Evolutionary conservation across 805 yeast species (phyloP), one percentile per base, ranked within the genome.

Genomic region (Candida ipomoeae): DNA sequence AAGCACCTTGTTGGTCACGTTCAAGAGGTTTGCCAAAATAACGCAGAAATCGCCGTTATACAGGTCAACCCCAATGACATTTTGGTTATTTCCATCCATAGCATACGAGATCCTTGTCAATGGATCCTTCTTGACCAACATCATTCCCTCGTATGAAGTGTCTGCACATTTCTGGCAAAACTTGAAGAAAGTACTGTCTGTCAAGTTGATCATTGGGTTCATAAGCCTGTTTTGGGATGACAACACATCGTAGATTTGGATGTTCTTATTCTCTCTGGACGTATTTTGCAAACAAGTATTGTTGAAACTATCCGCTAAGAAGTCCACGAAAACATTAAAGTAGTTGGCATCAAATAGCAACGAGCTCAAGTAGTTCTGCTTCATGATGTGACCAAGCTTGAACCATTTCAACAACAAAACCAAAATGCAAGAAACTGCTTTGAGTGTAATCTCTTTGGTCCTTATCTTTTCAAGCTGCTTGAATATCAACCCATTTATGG

Each of bases 261-360:
- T 45, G 29, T 56, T 51, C 50, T 56, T 56, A 15, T 54, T 52
- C 48, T 55, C 51, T 29, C 50, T 29, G 40, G 49, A 45, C 46
- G 46, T 48, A 18, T 56, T 58, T 50, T 71, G 74, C 21, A 71
- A 53, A 48, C 70, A 69, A 5, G 59, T 43, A 48, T 72, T 73
- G 52, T 70, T 66, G 50, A 73, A 70, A 40, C 72, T 63, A 46
- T 61, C 55, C n/a, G 64, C 60, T 46, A 73, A 55, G 50, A 62
- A 69, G 33, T 70, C 73, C 32, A 71, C 60, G 13, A 64, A 54
- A 0, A 64, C 56, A 8, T 60, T 56, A 44, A 77, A 76, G 52
- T 68, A 85, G 51, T 83, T 82, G 29, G 85, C 79, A 63, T 94
- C 98, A 64, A 85, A 87, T 23, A 94, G 65, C 40, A 91, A 63